phyloP scores from a whole-genome alignment of 129 eudicot genomes.

The Flaveria robusta region DNA sequence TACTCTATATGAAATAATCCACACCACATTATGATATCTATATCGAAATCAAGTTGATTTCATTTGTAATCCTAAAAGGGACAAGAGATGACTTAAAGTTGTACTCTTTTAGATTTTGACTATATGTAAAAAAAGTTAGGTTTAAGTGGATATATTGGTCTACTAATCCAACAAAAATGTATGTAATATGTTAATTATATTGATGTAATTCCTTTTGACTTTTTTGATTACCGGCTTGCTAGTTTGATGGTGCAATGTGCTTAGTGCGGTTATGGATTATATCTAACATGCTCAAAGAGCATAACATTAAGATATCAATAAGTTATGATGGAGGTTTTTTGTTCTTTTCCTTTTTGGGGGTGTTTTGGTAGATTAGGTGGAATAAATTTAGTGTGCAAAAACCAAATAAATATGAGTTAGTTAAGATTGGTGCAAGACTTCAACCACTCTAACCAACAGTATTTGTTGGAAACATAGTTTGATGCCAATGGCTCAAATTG shows the following conservation, averaged over 20 bases:
- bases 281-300: background rate
- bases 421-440: slow-evolving; percentile 33
- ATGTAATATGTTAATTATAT: no score
- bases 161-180: no score
- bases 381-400: slow-evolving; percentile 22
- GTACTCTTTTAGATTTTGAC: no score
- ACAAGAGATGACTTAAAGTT: no score
- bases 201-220: no score
- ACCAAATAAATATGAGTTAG: slow-evolving; percentile 26
- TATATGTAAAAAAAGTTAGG: no score
- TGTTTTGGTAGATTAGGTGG: slow-evolving; percentile 32
- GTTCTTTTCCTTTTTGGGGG: background rate
- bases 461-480: slow-evolving; percentile 3
- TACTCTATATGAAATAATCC: no score
- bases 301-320: background rate
- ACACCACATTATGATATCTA: no score
- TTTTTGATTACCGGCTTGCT: background rate
- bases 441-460: slow-evolving; percentile 35
- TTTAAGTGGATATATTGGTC: no score
- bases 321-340: background rate
- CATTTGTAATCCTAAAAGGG: no score
- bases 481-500: background rate
- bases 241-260: background rate
- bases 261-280: background rate
- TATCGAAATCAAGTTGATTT: no score